Evolutionary conservation across 2,329 filamentous ascomycete genomes (phyloP).

Genomic region (Phialemoniopsis sp.): DNA sequence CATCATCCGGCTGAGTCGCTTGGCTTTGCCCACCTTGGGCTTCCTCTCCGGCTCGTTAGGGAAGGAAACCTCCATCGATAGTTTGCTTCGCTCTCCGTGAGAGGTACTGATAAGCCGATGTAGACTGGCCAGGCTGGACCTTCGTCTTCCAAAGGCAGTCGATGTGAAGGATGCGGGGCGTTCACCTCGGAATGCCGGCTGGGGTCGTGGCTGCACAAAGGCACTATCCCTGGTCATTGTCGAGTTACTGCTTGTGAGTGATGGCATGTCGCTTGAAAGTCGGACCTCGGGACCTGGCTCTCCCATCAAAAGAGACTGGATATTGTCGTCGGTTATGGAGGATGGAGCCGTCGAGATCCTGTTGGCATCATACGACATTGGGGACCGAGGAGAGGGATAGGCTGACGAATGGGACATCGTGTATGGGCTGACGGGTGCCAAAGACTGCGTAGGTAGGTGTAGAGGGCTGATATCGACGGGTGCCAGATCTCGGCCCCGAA

Average conservation of each 20-base stretch:
- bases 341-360: slow-evolving; percentile 73
- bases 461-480: slow-evolving; percentile 47
- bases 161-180: slow-evolving; percentile 60
- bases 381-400: slow-evolving; percentile 64
- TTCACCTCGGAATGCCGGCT: slow-evolving; percentile 46
- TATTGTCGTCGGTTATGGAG: slow-evolving; percentile 67
- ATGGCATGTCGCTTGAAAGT: slow-evolving; percentile 67
- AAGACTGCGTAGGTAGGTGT: slow-evolving; percentile 35
- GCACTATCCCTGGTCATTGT: slow-evolving; percentile 70
- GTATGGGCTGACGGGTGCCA: slow-evolving; percentile 58
- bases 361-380: slow-evolving; percentile 67
- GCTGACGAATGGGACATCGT: slow-evolving; percentile 62
- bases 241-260: slow-evolving; percentile 71
- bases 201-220: slow-evolving; percentile 41
- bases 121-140: slow-evolving; percentile 72
- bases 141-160: slow-evolving; percentile 61
- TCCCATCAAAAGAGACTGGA: slow-evolving; percentile 67
- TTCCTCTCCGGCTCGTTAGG: slow-evolving; percentile 55
- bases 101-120: slow-evolving; percentile 72
- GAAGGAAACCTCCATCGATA: slow-evolving; percentile 62
- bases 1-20: slow-evolving; percentile 69
- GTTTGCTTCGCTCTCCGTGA: slow-evolving; percentile 70
- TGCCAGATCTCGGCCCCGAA: slow-evolving; percentile 39
- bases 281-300: slow-evolving; percentile 70
- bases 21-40: slow-evolving; percentile 57